Conservation (phyloP, 1,139 yeast species). For the Schizosaccharomyces versatilis region DNA sequence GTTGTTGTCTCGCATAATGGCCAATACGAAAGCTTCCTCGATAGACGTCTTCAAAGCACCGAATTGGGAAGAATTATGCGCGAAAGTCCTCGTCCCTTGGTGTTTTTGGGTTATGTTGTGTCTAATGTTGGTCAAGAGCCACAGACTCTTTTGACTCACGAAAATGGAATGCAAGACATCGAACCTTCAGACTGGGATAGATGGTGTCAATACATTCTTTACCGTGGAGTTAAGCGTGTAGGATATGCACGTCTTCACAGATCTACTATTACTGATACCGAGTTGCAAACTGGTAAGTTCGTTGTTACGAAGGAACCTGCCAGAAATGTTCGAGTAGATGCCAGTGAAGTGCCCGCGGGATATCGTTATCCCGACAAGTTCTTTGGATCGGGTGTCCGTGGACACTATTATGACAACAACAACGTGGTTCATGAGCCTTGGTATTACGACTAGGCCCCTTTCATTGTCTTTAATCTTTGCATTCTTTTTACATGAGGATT, state of each 20-base stretch:
- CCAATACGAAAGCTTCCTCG: constrained; percentile 91
- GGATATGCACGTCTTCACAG: constrained; percentile 90
- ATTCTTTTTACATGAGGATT: no score
- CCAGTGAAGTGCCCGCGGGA: constrained; percentile 34
- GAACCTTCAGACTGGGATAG: constrained; percentile 90
- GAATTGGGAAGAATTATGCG: constrained; percentile 54
- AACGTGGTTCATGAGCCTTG: constrained; percentile 72
- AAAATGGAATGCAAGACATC: constrained; percentile 75
- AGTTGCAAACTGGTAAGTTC: constrained; percentile 84
- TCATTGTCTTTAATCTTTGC: no score
- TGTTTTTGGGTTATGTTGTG: constrained; percentile 71
- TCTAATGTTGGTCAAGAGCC: constrained; percentile 82
- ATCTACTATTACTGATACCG: constrained; percentile 89
- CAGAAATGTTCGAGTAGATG: constrained; percentile 31
- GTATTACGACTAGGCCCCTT: constrained; percentile 12
- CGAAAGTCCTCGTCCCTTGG: constrained; percentile 55
- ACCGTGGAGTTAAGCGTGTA: constrained; percentile 63
- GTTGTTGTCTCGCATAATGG: constrained; percentile 73
- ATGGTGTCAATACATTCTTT: constrained; percentile 93
- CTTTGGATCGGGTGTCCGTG: constrained; percentile 84
- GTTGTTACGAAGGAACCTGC: constrained; percentile 23
- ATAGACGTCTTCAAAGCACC: constrained; percentile 65
- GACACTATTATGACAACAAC: constrained; percentile 38
- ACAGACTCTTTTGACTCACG: constrained; percentile 66
- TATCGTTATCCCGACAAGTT: constrained; percentile 64